A percentile compares a stretch with the other conserved stretches of the same genome.
These are phyloP conservation scores for Penicillium paradoxum DNA, from an alignment of 495 filamentous ascomycete genomes.

Conservation along the genomic window DNA sequence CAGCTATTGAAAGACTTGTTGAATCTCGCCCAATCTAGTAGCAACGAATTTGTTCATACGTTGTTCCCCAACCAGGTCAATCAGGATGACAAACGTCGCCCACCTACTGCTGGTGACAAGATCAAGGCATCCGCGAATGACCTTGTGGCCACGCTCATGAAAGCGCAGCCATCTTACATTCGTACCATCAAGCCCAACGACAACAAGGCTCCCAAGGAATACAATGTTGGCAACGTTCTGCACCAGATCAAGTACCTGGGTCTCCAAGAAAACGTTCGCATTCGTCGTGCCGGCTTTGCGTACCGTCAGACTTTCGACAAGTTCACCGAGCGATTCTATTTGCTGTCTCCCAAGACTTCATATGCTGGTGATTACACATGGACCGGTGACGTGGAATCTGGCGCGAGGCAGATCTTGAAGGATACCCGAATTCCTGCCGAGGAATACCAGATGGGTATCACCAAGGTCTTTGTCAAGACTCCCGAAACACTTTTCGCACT, in stretches of 20 bases:
- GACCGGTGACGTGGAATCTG: constrained; percentile 78
- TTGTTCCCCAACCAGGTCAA: constrained; percentile 93
- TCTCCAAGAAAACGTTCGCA: constrained; percentile 97
- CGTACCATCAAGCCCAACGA: constrained; percentile 99
- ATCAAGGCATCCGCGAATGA: constrained; percentile 96
- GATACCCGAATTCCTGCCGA: constrained; percentile 92
- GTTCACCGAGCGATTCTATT: constrained; percentile 95
- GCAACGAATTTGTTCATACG: constrained; percentile 77
- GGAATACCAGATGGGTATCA: constrained; percentile 96
- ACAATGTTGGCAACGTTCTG: constrained; percentile 83
- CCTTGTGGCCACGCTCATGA: constrained; percentile 92
- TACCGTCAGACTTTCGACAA: constrained; percentile 98
- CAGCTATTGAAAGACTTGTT: constrained; percentile 91
- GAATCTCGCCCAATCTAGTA: constrained; percentile 77
- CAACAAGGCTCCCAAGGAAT: constrained; percentile 91
- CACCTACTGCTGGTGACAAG: constrained; percentile 94
- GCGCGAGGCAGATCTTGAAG: constrained; percentile 90
- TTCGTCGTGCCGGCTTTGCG: constrained; percentile 92
- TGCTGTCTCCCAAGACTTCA: constrained; percentile 88
- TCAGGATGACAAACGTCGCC: constrained; percentile 89
- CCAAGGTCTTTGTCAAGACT: constrained; percentile 97
- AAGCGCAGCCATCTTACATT: constrained; percentile 93
- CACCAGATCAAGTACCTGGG: constrained; percentile 99
- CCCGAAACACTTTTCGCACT: constrained; percentile 96
- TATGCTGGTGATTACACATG: constrained; percentile 98